Conservation (phyloP, 768 basidiomycete species). For the Psilocybe sp. region DNA sequence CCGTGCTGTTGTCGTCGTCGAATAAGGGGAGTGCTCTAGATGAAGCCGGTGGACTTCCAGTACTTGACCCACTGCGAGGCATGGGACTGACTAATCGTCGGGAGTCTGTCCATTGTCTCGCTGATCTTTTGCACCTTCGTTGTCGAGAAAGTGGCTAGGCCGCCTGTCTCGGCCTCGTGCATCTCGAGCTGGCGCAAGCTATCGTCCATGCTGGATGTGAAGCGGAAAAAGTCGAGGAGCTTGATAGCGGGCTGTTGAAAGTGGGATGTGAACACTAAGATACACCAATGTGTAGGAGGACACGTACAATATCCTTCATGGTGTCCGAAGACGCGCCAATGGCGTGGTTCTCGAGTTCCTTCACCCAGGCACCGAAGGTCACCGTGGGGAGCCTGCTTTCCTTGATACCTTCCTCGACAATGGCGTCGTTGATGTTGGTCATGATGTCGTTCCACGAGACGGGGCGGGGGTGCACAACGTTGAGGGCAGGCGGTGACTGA, state of each 20-base stretch:
- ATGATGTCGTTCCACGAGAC: conserved; percentile 26
- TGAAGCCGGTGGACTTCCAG: conserved; percentile 29
- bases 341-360: conserved; percentile 10
- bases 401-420: conserved; percentile 12
- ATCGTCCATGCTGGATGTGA: conserved; percentile 13
- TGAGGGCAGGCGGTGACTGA: conserved; percentile 19
- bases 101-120: conserved; percentile 26
- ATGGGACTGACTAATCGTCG: conserved; percentile 21
- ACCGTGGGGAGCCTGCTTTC: conserved; percentile 10
- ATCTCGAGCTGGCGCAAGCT: conserved; percentile 12
- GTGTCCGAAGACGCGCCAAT: conserved; percentile 4
- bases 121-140: conserved; percentile 28
- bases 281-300: not conserved
- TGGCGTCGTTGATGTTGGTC: conserved; percentile 14
- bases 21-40: not conserved
- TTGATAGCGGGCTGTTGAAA: conserved; percentile 31
- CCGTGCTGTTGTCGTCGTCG: not conserved
- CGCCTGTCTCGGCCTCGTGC: conserved; percentile 15
- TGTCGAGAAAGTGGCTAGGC: conserved; percentile 24
- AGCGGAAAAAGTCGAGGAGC: conserved; percentile 30
- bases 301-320: conserved; percentile 15
- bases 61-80: conserved; percentile 35
- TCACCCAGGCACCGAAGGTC: conserved; percentile 16
- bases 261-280: not conserved
- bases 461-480: conserved; percentile 34